Conservation (phyloP, 148 eudicot species). For the Chenopodium berlandieri region DNA sequence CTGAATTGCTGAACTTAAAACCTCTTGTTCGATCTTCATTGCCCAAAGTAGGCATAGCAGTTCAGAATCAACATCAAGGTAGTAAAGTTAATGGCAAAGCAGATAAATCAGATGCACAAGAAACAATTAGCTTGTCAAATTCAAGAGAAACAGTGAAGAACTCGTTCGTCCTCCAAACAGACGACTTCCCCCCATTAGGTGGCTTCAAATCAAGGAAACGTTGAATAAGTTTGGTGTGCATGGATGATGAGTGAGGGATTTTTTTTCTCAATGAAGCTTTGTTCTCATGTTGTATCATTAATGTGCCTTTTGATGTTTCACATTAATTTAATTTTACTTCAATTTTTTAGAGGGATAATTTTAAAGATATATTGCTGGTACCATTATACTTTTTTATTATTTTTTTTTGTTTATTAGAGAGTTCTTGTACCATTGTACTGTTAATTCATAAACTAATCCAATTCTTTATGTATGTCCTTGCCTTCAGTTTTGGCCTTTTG, state of each 20-base stretch:
- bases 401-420: too few relatives aligned
- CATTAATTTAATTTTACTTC: neutral
- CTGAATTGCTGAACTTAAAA: slow-evolving; percentile 41
- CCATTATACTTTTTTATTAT: too few relatives aligned
- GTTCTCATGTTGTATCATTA: neutral
- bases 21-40: slow-evolving; percentile 31
- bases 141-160: slow-evolving; percentile 4
- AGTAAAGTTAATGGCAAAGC: slow-evolving; percentile 17
- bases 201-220: slow-evolving; percentile 23
- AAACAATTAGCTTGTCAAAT: neutral
- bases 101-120: neutral
- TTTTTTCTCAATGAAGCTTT: neutral
- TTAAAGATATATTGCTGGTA: too few relatives aligned
- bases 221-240: neutral
- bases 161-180: slow-evolving; percentile 20
- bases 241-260: neutral
- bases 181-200: slow-evolving; percentile 45
- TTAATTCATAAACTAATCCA: too few relatives aligned
- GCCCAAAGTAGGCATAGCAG: slow-evolving; percentile 15
- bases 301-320: neutral
- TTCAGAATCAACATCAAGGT: slow-evolving; percentile 13
- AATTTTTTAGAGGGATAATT: neutral
- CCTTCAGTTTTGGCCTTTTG: too few relatives aligned
- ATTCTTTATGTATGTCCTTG: too few relatives aligned
- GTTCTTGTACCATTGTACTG: too few relatives aligned